Evolutionary conservation across 768 basidiomycete species (phyloP), one percentile per base, ranked within the genome.

Genomic region (Hypholoma sublateritium): DNA sequence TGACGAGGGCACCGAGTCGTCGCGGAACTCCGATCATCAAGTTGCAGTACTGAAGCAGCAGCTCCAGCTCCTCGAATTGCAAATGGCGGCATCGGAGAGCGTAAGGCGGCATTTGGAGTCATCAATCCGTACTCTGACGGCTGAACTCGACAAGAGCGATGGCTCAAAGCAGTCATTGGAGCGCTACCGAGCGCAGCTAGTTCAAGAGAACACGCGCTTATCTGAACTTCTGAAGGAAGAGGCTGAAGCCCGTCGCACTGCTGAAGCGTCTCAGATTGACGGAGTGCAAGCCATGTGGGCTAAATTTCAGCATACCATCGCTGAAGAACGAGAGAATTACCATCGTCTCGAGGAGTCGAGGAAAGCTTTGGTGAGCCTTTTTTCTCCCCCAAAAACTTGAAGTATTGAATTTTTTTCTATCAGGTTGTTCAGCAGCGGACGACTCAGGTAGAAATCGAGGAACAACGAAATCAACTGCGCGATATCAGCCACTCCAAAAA

Each of bases 351-450:
- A 89, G 61, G 88, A 88, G 60, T 88, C 87, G 14, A 77, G 84
- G 45, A 87, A 84, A 64, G 86, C 88, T 52, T 67, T 90, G 62
- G 86, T 89, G 69, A 59, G 84, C 70, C 16, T 12, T 22, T 39
- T n/a, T 17, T 39, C 22, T 25, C 47, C 13, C 16, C 37, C n/a
- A 22, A 11, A 6, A 17, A 8, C 17, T 17, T 50, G 5, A 14
- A 17, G n/a, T 60, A 25, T 53, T 43, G 35, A 19, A 39, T 34
- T 50, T 43, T 4, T 47, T 46, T 25, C 4, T 37, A 28, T 13
- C 60, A 91, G 88, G 67, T 87, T 32, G 79, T 84, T 11, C 88
- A 88, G 65, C 87, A 90, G 66, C 80, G 84, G 21, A 79, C 80
- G 5, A 72, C 81, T 24, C 85, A 86, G 55, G 77, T 77, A 34